Evolutionary conservation across 805 yeast genomes (phyloP), one percentile per base, ranked within the genome.

Genomic region (Yamadazyma tumulicola): DNA sequence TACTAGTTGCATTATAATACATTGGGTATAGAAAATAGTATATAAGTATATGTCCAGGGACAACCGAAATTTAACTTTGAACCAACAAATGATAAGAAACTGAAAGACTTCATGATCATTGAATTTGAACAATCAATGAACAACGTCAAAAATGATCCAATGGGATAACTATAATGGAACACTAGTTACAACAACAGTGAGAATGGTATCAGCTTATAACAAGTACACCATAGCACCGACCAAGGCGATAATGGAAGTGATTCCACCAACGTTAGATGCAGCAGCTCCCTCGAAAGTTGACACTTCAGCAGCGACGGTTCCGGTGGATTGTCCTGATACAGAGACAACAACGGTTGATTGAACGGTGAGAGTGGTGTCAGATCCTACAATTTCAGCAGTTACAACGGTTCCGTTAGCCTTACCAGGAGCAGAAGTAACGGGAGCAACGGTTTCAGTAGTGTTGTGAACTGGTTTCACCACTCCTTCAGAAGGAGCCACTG

Each of bases 231-330:
- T 60, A 40, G 61, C 67, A 46, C 63, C 67, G 26, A 54, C 52
- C 13, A 64, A 42, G 19, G 65, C 68, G 37, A 61, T 54, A 11
- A 61, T 58, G 35, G 64, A 42, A 20, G 55, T 46, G 30, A 49
- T 39, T 38, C 57, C 68, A 17, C 49, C 55, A 43, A 42, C 43
- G 26, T 47, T 48, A 28, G 46, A 56, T 19, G 46, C 31, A 55
- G 48, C 54, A 44, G 36, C 52, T 45, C 47, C 55, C 38, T 43
- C 57, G 52, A 47, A 53, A 62, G 59, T 31, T 23, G 44, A 37
- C 24, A 37, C 37, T 17, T 32, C 39, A 19, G 40, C 37, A 28
- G 34, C 38, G 14, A 14, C 13, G 12, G 51, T 51, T 16, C 52
- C 50, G 24, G 64, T 57, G 6, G 38, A 41, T 18, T 48, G 48